Base-by-base conservation (phyloP, 129 eudicot species). In the Erigeron canadensis region DNA sequence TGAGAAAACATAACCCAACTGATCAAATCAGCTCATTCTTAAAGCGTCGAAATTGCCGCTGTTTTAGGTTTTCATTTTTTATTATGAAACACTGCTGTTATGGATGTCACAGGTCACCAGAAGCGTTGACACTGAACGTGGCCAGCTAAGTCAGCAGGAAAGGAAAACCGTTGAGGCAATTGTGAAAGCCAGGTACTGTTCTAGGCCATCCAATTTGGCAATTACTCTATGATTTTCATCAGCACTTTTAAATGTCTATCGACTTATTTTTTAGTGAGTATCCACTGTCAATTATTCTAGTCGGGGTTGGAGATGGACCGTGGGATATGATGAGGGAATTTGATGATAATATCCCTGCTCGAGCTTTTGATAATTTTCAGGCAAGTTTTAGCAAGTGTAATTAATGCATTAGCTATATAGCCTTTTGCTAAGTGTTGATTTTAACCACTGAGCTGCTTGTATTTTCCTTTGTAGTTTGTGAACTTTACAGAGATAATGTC, bases 281-380 rank as follows among this genome's bases (percentile, higher is more conserved):
- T 66, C 96, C 98, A 6, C 81, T 92, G 77, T 92, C 98, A 15
- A 92, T 92, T 18, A 68, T 91, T 19, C 66, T 91, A 69, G 97
- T 91, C 72, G 97, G 97, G 54, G 97, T 91, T 71, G 97, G 97
- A 68, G 97, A 91, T 79, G 96, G 97, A 59, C 96, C 97, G 1
- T 91, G 97, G 97, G 97, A 91, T 71, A 91, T 84, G 91, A 91
- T 91, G 97, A 86, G 81, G 75, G 97, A 88, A 72, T 91, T 91
- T 63, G 97, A 91, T 63, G 96, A 91, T 74, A 91, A 91, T 65
- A 91, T 91, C 64, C 97, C 97, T 45, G 77, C 95, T 75, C 96
- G 96, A 54, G 85, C 87, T 23, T 92, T 92, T 71, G 98, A 92
- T 73, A 92, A 92, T 83, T 92, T 92, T 65, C 96, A 89, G 96